Percentiles rank a stretch among this genome's conserved stretches.
Conservation (phyloP, 2,329 filamentous ascomycete genomes). For the Claviceps quebecensis region DNA sequence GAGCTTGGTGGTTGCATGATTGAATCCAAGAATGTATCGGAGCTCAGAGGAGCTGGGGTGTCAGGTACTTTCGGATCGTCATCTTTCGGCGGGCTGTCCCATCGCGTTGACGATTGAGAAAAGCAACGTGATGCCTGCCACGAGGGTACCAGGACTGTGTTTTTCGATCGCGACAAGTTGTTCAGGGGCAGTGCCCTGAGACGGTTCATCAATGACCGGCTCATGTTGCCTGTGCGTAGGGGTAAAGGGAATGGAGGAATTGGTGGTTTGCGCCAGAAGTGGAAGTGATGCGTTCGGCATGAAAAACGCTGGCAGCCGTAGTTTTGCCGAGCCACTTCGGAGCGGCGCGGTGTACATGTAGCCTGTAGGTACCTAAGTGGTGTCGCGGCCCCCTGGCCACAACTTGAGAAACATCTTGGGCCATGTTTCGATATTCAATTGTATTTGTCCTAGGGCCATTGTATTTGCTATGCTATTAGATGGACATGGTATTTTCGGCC, state of each 20-base stretch:
- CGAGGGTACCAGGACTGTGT: constrained; percentile 10
- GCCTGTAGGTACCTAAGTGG: too few relatives aligned
- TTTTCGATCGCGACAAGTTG: constrained; percentile 13
- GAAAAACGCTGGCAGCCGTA: constrained; percentile 15
- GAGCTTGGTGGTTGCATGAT: constrained; percentile 18
- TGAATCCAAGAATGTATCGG: constrained; percentile 18
- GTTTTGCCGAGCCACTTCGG: constrained; percentile 19
- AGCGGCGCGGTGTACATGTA: too few relatives aligned
- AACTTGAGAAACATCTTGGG: too few relatives aligned
- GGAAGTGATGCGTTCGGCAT: neutral
- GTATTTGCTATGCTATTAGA: too few relatives aligned
- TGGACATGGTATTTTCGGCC: too few relatives aligned
- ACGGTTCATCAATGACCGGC: constrained; percentile 27
- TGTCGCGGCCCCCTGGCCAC: too few relatives aligned
- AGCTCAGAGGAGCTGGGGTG: constrained; percentile 13
- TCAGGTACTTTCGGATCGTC: constrained; percentile 9
- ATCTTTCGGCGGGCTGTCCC: constrained; percentile 12
- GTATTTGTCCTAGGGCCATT: too few relatives aligned
- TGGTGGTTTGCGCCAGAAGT: neutral
- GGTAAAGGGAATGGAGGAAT: neutral
- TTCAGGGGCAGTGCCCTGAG: constrained; percentile 25
- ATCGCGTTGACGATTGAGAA: constrained; percentile 23
- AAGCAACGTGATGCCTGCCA: constrained; percentile 20
- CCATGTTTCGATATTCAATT: too few relatives aligned
- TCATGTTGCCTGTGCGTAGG: constrained; percentile 24